phyloP scores from a whole-genome alignment of 1,139 yeast genomes.

The Debaryomyces subglobosus region DNA sequence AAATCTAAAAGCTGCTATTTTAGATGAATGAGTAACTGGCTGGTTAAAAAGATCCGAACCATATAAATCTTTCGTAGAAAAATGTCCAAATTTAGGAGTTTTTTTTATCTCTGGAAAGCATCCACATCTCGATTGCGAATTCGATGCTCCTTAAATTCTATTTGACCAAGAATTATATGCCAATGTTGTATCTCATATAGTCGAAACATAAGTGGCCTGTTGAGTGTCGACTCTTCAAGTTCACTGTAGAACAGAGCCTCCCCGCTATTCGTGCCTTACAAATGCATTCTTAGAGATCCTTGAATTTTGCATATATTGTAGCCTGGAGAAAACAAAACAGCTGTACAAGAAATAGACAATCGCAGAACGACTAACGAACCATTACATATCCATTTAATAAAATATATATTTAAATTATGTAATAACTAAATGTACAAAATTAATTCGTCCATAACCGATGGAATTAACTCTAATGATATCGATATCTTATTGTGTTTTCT shows the following conservation, averaged over 20 bases:
- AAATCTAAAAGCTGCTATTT: slow-evolving; percentile 12
- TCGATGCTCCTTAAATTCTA: background rate
- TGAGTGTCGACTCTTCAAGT: no score
- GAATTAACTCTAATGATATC: slow-evolving; percentile 3
- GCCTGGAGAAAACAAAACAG: background rate
- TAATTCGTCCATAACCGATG: slow-evolving; percentile 1
- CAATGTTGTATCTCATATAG: background rate
- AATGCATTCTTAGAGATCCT: background rate
- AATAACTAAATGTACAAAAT: slow-evolving; percentile 13
- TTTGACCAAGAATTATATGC: background rate
- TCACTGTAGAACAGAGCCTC: no score
- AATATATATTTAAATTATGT: slow-evolving; percentile 8
- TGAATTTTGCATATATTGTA: background rate
- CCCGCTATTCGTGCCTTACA: no score
- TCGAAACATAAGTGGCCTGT: no score
- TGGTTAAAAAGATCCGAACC: slow-evolving; percentile 14
- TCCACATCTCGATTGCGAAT: background rate
- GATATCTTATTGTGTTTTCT: slow-evolving; percentile 4
- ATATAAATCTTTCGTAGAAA: slow-evolving; percentile 1
- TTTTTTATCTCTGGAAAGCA: background rate
- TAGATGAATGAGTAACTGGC: slow-evolving; percentile 14
- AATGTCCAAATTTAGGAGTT: background rate
- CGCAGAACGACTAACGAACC: slow-evolving; percentile 1
- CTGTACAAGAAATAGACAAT: background rate
- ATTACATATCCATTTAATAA: slow-evolving; percentile 3